These are phyloP conservation scores for Termitomyces sp. DNA, from an alignment of 768 basidiomycete genomes.

Conservation along the genomic window DNA sequence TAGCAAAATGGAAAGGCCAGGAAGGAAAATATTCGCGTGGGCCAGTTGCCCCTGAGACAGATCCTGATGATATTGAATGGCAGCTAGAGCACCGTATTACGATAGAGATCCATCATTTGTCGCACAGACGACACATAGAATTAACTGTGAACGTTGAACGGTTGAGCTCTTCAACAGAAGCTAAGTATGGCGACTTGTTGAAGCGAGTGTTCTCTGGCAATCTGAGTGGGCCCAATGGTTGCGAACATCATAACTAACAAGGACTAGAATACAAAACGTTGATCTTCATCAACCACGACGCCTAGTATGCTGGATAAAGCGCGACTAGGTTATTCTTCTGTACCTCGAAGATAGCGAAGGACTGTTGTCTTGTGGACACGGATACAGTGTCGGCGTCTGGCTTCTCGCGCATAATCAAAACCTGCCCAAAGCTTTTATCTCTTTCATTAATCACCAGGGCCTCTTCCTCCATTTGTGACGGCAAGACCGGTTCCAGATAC, in stretches of 20 bases:
- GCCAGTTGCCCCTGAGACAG: too few relatives aligned
- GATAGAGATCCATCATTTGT: too few relatives aligned
- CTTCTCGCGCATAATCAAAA: constrained; percentile 38
- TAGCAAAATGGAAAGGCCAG: too few relatives aligned
- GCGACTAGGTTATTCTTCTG: constrained; percentile 27
- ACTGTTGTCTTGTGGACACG: constrained; percentile 30
- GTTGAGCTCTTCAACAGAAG: too few relatives aligned
- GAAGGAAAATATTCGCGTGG: too few relatives aligned
- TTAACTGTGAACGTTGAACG: too few relatives aligned
- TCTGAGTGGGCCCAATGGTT: not conserved
- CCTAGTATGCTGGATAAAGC: constrained; percentile 16
- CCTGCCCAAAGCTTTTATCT: constrained; percentile 20
- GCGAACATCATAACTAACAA: not conserved
- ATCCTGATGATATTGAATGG: too few relatives aligned
- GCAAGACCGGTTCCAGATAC: constrained; percentile 36
- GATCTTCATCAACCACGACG: not conserved
- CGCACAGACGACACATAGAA: too few relatives aligned
- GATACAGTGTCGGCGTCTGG: constrained; percentile 26
- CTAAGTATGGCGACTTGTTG: too few relatives aligned
- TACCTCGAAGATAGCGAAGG: constrained; percentile 29
- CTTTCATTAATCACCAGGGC: constrained; percentile 31
- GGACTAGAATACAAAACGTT: not conserved
- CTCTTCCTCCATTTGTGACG: constrained; percentile 33
- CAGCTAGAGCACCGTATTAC: too few relatives aligned
- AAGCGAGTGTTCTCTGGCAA: too few relatives aligned